Conservation (phyloP, 2,329 filamentous ascomycete genomes). For the Emmonsiellopsis sp. region DNA sequence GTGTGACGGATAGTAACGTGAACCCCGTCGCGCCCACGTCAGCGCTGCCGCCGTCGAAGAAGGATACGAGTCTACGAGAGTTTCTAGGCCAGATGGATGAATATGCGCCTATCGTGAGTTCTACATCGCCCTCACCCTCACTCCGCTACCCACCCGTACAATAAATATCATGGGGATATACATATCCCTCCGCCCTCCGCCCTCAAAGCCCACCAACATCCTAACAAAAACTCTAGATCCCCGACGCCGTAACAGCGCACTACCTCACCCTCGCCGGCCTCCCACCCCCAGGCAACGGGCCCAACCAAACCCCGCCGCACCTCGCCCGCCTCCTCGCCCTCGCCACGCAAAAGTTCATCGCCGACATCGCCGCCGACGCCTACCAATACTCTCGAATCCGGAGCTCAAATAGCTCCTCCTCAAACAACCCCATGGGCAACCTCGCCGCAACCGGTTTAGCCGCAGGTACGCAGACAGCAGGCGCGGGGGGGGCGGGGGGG, state of each 20-base stretch:
- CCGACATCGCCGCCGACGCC: conserved; percentile 91
- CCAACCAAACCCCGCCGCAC: conserved; percentile 67
- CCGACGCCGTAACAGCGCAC: conserved; percentile 94
- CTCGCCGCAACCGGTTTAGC: conserved; percentile 52
- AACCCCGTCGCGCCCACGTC: conserved; percentile 16
- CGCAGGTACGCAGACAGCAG: conserved; percentile 43
- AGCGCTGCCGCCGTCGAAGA: conserved; percentile 57
- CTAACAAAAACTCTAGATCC: conserved; percentile 55
- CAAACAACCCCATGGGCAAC: conserved; percentile 84
- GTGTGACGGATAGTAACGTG: conserved; percentile 16
- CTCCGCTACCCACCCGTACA: background rate
- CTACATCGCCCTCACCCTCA: conserved; percentile 1
- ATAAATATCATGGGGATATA: background rate
- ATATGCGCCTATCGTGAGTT: conserved; percentile 83
- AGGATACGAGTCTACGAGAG: conserved; percentile 85
- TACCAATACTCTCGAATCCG: conserved; percentile 97
- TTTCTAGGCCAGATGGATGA: conserved; percentile 97
- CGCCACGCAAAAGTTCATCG: conserved; percentile 98
- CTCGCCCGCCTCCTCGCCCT: conserved; percentile 89
- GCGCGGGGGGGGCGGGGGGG: conserved; percentile 46
- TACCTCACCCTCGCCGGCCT: conserved; percentile 95
- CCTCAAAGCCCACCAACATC: background rate
- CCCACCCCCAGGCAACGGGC: conserved; percentile 72
- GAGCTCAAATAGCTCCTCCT: conserved; percentile 75
- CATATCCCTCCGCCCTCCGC: background rate